Conservation (phyloP, 352 stramenopile species). For the Phytopythium sindhum region DNA sequence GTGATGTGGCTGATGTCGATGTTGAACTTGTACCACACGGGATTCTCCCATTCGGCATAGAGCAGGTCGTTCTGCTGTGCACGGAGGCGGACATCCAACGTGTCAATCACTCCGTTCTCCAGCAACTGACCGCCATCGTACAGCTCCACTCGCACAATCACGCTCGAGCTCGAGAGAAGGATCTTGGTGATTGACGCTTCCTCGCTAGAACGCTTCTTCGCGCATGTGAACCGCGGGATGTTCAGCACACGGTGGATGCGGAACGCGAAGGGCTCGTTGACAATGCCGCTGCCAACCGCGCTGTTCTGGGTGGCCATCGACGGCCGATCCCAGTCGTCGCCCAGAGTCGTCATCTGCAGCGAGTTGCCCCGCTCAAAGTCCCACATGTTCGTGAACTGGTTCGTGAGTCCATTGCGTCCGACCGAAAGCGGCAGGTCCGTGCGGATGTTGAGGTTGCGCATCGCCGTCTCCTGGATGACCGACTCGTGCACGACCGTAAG, state of each 20-base stretch:
- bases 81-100: conserved; percentile 62
- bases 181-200: conserved; percentile 47
- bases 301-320: conserved; percentile 21
- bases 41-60: conserved; percentile 71
- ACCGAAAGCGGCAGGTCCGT: conserved; percentile 41
- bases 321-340: conserved; percentile 60
- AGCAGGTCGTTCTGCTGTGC: conserved; percentile 69
- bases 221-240: conserved; percentile 70
- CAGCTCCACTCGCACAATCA: conserved; percentile 74
- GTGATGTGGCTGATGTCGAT: conserved; percentile 67
- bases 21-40: conserved; percentile 77
- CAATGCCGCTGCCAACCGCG: conserved; percentile 45
- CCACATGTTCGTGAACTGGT: conserved; percentile 59
- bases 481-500: conserved; percentile 85
- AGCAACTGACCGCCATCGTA: conserved; percentile 73
- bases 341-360: conserved; percentile 70
- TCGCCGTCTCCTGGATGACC: conserved; percentile 78
- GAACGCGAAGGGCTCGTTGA: conserved; percentile 67
- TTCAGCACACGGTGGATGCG: conserved; percentile 80
- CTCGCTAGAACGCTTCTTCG: conserved; percentile 66
- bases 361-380: conserved; percentile 51
- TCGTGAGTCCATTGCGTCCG: conserved; percentile 20
- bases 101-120: conserved; percentile 69
- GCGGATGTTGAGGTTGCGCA: conserved; percentile 74
- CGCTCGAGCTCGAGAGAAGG: conserved; percentile 54